These are phyloP conservation scores for Suillus variegatus DNA, from an alignment of 768 basidiomycete species.

Conservation along the genomic window DNA sequence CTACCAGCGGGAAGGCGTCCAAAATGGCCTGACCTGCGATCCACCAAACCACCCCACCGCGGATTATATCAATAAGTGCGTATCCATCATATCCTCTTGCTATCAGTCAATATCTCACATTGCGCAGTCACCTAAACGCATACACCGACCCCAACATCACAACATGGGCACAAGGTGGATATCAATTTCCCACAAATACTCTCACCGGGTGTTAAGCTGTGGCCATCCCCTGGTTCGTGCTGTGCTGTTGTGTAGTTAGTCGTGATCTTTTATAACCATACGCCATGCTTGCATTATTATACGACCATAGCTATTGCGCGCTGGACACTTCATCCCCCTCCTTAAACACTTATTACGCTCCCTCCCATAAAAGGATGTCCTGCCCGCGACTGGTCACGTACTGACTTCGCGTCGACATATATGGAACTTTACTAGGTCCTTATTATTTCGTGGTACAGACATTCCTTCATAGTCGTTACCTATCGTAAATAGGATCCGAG, in stretches of 20 bases:
- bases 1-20: conserved; percentile 75
- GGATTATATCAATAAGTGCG: conserved; percentile 72
- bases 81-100: conserved; percentile 7
- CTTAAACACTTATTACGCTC: neutral
- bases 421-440: conserved; percentile 1
- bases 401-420: neutral
- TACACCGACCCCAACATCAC: conserved; percentile 85
- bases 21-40: conserved; percentile 75
- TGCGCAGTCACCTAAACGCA: conserved; percentile 42
- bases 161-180: conserved; percentile 79
- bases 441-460: neutral
- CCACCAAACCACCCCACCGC: conserved; percentile 78
- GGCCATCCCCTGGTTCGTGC: conserved; percentile 21
- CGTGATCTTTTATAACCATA: conserved; percentile 15
- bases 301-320: conserved; percentile 25
- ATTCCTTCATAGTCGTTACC: conserved; percentile 5
- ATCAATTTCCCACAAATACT: conserved; percentile 73
- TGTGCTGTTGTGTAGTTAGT: conserved; percentile 11
- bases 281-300: conserved; percentile 26
- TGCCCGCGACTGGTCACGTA: neutral
- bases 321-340: conserved; percentile 3
- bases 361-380: neutral
- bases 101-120: conserved; percentile 12
- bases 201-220: conserved; percentile 34
- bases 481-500: conserved; percentile 5